These are phyloP conservation scores for Fusarium pseudoanthophilum DNA, from an alignment of 2,329 filamentous ascomycete genomes.

Conservation along the genomic window DNA sequence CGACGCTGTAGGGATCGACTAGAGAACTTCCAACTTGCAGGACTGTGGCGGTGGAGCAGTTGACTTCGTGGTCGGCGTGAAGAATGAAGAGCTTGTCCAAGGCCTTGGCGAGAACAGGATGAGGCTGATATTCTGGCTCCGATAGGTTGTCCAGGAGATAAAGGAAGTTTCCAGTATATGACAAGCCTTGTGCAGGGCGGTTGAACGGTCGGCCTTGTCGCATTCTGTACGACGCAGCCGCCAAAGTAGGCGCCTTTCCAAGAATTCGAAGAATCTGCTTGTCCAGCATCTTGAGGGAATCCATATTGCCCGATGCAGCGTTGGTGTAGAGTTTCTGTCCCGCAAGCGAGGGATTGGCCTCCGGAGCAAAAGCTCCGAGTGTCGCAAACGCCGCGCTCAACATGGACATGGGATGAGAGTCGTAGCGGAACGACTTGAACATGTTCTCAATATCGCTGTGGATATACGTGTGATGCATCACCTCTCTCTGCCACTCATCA, in stretches of 20 bases:
- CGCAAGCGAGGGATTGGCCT: constrained; percentile 61
- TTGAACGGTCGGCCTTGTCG: constrained; percentile 63
- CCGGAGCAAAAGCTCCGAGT: constrained; percentile 60
- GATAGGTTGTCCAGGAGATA: constrained; percentile 64
- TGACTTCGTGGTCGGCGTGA: constrained; percentile 69
- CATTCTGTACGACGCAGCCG: constrained; percentile 64
- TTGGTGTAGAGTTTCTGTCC: constrained; percentile 62
- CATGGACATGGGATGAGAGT: constrained; percentile 65
- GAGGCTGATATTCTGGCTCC: constrained; percentile 57
- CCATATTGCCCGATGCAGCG: constrained; percentile 54
- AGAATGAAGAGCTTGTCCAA: constrained; percentile 66
- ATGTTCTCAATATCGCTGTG: constrained; percentile 61
- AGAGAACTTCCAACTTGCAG: constrained; percentile 66
- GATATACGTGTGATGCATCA: constrained; percentile 63
- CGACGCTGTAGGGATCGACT: constrained; percentile 65
- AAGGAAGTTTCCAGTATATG: constrained; percentile 66
- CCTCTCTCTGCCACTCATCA: constrained; percentile 56
- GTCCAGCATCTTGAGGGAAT: constrained; percentile 58
- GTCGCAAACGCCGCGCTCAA: constrained; percentile 61
- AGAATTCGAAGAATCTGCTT: constrained; percentile 64
- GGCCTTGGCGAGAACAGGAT: constrained; percentile 61
- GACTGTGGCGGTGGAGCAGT: constrained; percentile 66
- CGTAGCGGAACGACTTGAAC: constrained; percentile 62
- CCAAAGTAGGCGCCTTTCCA: constrained; percentile 62
- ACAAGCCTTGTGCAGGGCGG: constrained; percentile 57